Evolutionary conservation across 257 asterid species (phyloP).

Genomic region (Solanum ossicruentum): DNA sequence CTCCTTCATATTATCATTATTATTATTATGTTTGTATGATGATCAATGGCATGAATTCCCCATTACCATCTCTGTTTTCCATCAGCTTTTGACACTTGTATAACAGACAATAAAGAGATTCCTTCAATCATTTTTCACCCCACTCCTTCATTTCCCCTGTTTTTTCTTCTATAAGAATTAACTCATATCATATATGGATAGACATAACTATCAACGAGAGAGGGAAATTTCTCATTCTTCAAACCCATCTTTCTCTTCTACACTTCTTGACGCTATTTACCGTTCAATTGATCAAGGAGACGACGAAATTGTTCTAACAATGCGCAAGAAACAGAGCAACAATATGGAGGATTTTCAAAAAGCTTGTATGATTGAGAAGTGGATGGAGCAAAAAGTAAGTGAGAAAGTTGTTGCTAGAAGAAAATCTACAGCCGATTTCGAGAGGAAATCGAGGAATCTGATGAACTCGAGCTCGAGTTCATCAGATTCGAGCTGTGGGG

Average conservation of each 20-base stretch:
- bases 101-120: constrained; percentile 32
- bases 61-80: constrained; percentile 7
- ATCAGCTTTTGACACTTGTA: constrained; percentile 47
- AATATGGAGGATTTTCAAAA: constrained; percentile 52
- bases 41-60: neutral
- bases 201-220: constrained; percentile 9
- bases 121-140: constrained; percentile 14
- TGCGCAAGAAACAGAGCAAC: constrained; percentile 30
- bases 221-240: neutral
- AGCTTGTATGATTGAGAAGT: constrained; percentile 67
- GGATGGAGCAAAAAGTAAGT: constrained; percentile 66
- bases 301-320: constrained; percentile 13
- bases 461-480: constrained; percentile 62
- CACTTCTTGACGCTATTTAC: constrained; percentile 65
- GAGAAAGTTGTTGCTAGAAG: constrained; percentile 29
- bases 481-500: constrained; percentile 50
- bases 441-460: constrained; percentile 19
- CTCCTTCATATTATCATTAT: neutral
- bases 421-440: constrained; percentile 41
- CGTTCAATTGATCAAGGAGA: constrained; percentile 59
- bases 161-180: neutral
- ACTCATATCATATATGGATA: constrained; percentile 16
- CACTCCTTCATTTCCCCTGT: neutral
- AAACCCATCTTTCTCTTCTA: constrained; percentile 63
- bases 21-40: neutral